Evolutionary conservation across 305 asterid genomes (phyloP).

Genomic region (Fraxinus paxiana): DNA sequence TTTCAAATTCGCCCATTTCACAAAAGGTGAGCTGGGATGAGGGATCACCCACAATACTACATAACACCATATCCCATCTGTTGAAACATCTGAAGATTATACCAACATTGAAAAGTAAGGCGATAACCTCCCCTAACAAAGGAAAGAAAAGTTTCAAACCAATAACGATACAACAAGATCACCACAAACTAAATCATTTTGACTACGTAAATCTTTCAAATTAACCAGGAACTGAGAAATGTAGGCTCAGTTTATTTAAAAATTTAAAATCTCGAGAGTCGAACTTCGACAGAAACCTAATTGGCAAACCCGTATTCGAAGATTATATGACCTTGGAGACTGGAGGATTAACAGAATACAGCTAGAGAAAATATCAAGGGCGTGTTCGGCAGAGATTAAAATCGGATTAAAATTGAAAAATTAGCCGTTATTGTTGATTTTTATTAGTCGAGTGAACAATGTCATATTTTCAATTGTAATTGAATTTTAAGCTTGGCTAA

Average conservation of each 20-base stretch:
- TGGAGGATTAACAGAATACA: background rate
- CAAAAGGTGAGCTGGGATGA: conserved; percentile 37
- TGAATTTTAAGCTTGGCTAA: no score
- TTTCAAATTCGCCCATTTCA: conserved; percentile 65
- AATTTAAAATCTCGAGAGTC: background rate
- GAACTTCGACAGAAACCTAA: background rate
- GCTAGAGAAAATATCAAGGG: background rate
- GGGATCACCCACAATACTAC: conserved; percentile 66
- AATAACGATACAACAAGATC: background rate
- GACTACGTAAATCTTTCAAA: background rate
- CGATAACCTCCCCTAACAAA: conserved; percentile 14
- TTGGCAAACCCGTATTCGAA: background rate
- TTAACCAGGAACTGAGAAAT: conserved; percentile 1
- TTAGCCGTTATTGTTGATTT: no score
- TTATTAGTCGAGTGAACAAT: no score
- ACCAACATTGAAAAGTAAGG: conserved; percentile 11
- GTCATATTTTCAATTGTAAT: no score
- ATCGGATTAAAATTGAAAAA: no score
- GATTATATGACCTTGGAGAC: background rate
- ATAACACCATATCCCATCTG: conserved; percentile 88
- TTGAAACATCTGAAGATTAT: conserved; percentile 61
- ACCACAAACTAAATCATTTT: background rate
- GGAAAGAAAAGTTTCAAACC: background rate
- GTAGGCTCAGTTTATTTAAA: background rate
- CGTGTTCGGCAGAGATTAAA: no score